Conservation (phyloP, 345 rosid species). For the Toxicodendron radicans region DNA sequence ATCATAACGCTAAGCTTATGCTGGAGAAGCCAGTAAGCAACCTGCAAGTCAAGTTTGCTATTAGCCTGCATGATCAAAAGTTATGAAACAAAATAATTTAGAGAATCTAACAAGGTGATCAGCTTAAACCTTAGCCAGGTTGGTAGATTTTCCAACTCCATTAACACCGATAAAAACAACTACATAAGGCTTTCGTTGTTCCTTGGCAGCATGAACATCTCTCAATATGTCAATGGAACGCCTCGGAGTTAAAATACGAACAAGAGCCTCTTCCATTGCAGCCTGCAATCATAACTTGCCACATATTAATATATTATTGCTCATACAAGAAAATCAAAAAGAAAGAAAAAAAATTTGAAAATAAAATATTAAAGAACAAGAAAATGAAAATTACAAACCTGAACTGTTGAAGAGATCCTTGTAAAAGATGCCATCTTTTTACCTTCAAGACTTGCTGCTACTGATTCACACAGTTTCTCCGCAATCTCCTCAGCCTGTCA, state of each 20-base stretch:
- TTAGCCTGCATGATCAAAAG: conserved; percentile 1
- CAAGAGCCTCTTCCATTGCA: conserved; percentile 97
- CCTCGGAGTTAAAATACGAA: conserved; percentile 95
- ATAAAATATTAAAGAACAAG: not conserved
- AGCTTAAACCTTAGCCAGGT: conserved; percentile 73
- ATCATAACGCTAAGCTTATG: conserved; percentile 90
- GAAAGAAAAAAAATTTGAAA: not conserved
- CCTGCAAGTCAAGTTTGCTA: conserved; percentile 40
- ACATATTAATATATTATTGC: not conserved
- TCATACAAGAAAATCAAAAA: not conserved
- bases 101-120: not conserved
- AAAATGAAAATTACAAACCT: conserved; percentile 48
- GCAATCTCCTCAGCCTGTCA: conserved; percentile 97
- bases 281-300: conserved; percentile 47
- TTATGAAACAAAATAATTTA: not conserved
- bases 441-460: conserved; percentile 94
- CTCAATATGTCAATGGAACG: conserved; percentile 94
- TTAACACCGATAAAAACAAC: conserved; percentile 98
- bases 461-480: conserved; percentile 97
- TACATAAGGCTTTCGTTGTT: conserved; percentile 90
- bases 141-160: conserved; percentile 98
- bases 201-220: conserved; percentile 92
- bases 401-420: conserved; percentile 93
- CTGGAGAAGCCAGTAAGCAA: conserved; percentile 98
- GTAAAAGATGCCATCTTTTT: conserved; percentile 96